Conservation (phyloP, 176 grass and related monocot genomes). For the Eleusine coracana region DNA sequence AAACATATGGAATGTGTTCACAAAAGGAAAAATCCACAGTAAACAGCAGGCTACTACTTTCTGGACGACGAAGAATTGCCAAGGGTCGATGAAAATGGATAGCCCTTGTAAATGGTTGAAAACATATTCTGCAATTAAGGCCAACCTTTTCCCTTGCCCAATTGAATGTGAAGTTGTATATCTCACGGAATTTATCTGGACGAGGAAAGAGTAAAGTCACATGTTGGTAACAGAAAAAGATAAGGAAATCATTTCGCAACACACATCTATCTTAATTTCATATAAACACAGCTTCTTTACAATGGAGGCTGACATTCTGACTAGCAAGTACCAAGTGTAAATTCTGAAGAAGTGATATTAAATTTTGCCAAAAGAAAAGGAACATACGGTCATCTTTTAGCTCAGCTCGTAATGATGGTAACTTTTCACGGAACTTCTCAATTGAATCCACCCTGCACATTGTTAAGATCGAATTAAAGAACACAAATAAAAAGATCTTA, state of each 20-base stretch:
- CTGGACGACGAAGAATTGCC: conserved; percentile 4
- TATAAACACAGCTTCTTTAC: conserved; percentile 1
- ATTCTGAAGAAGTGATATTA: neutral
- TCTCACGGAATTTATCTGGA: conserved; percentile 97
- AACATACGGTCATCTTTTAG: conserved; percentile 91
- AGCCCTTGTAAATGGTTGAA: conserved; percentile 25
- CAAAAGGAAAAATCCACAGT: neutral
- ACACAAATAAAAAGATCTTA: conserved; percentile 18
- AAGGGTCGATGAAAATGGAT: neutral
- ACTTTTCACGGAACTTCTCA: conserved; percentile 84
- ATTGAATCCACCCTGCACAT: conserved; percentile 87
- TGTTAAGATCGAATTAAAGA: conserved; percentile 21
- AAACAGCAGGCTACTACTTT: conserved; percentile 29
- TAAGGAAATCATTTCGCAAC: conserved; percentile 23
- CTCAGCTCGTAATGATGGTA: conserved; percentile 84
- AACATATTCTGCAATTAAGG: conserved; percentile 15
- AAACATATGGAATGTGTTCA: conserved; percentile 45
- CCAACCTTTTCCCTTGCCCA: conserved; percentile 97
- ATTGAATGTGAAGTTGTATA: conserved; percentile 96
- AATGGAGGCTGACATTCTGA: conserved; percentile 4
- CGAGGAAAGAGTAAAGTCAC: conserved; percentile 39
- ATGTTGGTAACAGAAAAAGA: conserved; percentile 38
- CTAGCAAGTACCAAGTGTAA: neutral
- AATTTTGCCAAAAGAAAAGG: conserved; percentile 23
- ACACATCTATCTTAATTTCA: conserved; percentile 31